Evolutionary conservation across 495 filamentous ascomycete genomes (phyloP).

Genomic region (Pseudoneurospora amorphoporcata): DNA sequence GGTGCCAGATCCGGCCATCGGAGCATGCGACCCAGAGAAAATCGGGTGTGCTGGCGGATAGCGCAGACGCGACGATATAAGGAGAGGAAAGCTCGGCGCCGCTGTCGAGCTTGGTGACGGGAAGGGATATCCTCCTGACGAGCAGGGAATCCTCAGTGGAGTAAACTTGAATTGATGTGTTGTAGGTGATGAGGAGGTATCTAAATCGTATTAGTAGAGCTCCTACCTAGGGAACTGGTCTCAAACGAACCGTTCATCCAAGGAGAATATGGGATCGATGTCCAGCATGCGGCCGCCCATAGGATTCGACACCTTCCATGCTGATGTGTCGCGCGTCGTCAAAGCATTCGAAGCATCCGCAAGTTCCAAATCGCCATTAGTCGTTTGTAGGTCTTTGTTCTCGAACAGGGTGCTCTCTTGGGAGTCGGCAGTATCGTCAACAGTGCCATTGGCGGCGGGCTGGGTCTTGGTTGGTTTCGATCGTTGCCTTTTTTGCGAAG

Average conservation of each 20-base stretch:
- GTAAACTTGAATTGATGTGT: slow-evolving; percentile 65
- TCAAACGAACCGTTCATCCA: slow-evolving; percentile 64
- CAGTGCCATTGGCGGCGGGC: slow-evolving; percentile 1
- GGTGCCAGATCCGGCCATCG: slow-evolving; percentile 53
- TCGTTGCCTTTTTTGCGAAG: slow-evolving; percentile 18
- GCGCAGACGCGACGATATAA: slow-evolving; percentile 42
- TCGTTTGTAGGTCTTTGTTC: not conserved
- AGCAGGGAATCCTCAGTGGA: slow-evolving; percentile 71
- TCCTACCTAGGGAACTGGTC: not conserved
- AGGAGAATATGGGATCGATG: slow-evolving; percentile 67
- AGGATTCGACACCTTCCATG: slow-evolving; percentile 51
- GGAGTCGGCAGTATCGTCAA: not conserved
- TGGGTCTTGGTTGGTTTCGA: slow-evolving; percentile 13
- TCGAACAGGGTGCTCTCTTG: not conserved
- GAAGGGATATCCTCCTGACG: slow-evolving; percentile 47
- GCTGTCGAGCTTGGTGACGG: slow-evolving; percentile 12
- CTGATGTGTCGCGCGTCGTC: slow-evolving; percentile 2
- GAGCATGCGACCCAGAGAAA: slow-evolving; percentile 61
- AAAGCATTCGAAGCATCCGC: slow-evolving; percentile 1
- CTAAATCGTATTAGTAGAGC: slow-evolving; percentile 36
- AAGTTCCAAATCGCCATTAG: slow-evolving; percentile 7
- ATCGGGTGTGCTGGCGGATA: slow-evolving; percentile 49
- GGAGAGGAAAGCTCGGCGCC: slow-evolving; percentile 11
- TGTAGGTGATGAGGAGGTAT: slow-evolving; percentile 54
- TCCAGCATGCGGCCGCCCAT: slow-evolving; percentile 60